Evolutionary conservation across 768 basidiomycete species (phyloP).

Genomic region (Boletus fagicola): DNA sequence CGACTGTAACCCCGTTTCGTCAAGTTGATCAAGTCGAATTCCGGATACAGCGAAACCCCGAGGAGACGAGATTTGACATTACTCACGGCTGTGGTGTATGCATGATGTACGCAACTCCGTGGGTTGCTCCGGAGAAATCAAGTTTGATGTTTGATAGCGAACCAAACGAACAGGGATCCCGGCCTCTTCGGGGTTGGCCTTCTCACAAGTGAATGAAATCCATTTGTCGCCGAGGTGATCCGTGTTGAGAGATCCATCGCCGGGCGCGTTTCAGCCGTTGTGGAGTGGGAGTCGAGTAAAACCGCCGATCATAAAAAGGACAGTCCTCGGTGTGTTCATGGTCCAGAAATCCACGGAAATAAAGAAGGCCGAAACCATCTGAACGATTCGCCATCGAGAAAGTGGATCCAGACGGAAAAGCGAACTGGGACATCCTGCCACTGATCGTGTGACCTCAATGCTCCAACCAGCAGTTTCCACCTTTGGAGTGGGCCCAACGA

Average conservation of each 20-base stretch:
- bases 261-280: neutral
- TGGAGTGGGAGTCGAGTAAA: neutral
- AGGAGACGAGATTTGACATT: too few relatives aligned
- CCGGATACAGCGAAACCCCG: too few relatives aligned
- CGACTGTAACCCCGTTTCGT: too few relatives aligned
- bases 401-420: neutral
- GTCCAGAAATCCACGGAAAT: neutral
- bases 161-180: too few relatives aligned
- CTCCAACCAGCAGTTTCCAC: neutral
- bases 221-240: neutral
- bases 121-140: too few relatives aligned
- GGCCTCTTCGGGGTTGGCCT: neutral
- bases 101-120: too few relatives aligned
- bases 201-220: neutral
- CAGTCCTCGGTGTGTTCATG: neutral
- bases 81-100: too few relatives aligned
- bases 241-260: neutral
- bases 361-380: neutral
- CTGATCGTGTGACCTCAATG: neutral
- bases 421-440: neutral
- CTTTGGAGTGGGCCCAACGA: neutral
- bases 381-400: neutral
- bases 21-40: too few relatives aligned
- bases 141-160: too few relatives aligned
- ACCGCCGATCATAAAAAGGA: neutral